Evolutionary conservation across 208 protist species (phyloP).

Genomic region (Strigomonas culicis): DNA sequence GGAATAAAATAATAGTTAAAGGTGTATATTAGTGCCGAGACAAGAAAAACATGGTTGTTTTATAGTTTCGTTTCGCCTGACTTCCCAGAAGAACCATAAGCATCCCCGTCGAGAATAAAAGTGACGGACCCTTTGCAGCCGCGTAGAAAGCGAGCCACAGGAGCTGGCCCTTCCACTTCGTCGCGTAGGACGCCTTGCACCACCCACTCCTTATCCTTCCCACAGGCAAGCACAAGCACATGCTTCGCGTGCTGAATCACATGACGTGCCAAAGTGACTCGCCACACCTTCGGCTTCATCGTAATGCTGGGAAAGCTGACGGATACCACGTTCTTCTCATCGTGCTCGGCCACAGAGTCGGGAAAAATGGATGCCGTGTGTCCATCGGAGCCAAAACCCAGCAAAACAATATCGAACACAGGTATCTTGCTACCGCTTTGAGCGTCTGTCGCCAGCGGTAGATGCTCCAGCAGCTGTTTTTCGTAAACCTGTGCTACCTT

Average conservation of each 20-base stretch:
- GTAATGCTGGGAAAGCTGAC: conserved; percentile 62
- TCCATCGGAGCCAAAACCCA: conserved; percentile 77
- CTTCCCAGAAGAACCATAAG: neutral
- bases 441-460: conserved; percentile 10
- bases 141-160: conserved; percentile 63
- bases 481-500: conserved; percentile 24
- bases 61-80: neutral
- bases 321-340: conserved; percentile 29
- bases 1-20: conserved; percentile 7
- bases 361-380: conserved; percentile 87
- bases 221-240: conserved; percentile 66
- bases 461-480: conserved; percentile 18
- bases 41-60: conserved; percentile 4
- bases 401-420: conserved; percentile 67
- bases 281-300: conserved; percentile 82
- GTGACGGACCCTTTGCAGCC: conserved; percentile 59
- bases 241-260: conserved; percentile 61
- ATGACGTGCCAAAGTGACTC: conserved; percentile 58
- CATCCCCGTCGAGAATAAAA: conserved; percentile 46
- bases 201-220: conserved; percentile 72
- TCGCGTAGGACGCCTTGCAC: conserved; percentile 42
- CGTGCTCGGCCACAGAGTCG: conserved; percentile 40
- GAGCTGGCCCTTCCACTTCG: conserved; percentile 12
- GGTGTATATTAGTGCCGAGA: neutral
- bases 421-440: conserved; percentile 23